A percentile compares a stretch with the other conserved stretches of the same genome.
Conservation (phyloP, 352 stramenopile species). For the Globisporangium lucens region DNA sequence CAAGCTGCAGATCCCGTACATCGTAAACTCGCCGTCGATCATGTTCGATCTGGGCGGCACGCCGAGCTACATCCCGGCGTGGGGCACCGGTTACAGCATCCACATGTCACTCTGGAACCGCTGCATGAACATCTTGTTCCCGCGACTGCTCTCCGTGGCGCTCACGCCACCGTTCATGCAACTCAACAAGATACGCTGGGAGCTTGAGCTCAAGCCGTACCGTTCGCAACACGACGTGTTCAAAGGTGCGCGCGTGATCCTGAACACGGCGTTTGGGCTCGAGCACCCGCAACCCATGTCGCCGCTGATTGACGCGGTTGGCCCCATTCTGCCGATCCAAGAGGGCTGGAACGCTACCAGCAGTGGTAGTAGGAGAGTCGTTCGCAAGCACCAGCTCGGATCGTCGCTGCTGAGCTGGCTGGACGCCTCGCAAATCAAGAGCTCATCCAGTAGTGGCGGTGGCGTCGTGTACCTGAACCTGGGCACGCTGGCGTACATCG, state of each 20-base stretch:
- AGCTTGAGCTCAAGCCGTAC: constrained; percentile 68
- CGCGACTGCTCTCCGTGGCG: constrained; percentile 75
- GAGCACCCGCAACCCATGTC: constrained; percentile 78
- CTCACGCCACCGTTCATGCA: constrained; percentile 89
- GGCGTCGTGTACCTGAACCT: constrained; percentile 76
- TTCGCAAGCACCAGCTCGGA: constrained; percentile 8
- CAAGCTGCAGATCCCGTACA: constrained; percentile 66
- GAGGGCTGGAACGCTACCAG: not conserved
- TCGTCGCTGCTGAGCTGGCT: constrained; percentile 42
- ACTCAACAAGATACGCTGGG: constrained; percentile 83
- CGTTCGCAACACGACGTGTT: constrained; percentile 88
- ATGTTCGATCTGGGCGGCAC: constrained; percentile 74
- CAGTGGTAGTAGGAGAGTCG: constrained; percentile 1
- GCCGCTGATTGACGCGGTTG: constrained; percentile 74
- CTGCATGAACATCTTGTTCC: constrained; percentile 89
- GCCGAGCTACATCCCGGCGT: constrained; percentile 79
- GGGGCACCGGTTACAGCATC: constrained; percentile 77
- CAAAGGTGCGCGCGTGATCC: constrained; percentile 74
- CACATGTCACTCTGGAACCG: constrained; percentile 87
- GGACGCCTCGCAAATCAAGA: constrained; percentile 14
- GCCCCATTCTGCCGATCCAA: constrained; percentile 53
- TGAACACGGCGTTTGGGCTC: constrained; percentile 88
- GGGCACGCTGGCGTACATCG: constrained; percentile 77
- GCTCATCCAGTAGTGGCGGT: constrained; percentile 4
- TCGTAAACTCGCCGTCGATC: constrained; percentile 86